Evolutionary conservation across 805 yeast species (phyloP).

Genomic region (Candida silvatica): DNA sequence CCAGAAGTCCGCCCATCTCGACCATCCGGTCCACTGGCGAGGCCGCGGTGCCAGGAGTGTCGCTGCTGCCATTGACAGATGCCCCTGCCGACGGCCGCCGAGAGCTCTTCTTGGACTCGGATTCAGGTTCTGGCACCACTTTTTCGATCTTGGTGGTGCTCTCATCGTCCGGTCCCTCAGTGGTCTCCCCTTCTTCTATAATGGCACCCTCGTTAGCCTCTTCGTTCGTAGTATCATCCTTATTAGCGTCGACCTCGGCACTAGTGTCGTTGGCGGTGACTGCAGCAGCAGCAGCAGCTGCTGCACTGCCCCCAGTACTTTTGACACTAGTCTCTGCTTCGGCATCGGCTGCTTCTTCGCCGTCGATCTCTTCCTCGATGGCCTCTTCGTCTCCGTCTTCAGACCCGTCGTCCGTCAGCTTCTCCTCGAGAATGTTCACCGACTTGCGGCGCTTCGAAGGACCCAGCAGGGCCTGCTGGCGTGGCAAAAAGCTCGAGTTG

Average conservation of each 20-base stretch:
- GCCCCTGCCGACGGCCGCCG: constrained; percentile 7
- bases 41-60: constrained; percentile 17
- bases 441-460: constrained; percentile 57
- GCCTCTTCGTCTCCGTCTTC: constrained; percentile 9
- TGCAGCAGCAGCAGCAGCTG: too few species aligned
- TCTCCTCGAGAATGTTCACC: constrained; percentile 47
- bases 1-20: constrained; percentile 35
- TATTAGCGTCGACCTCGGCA: too few species aligned
- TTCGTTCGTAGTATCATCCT: constrained; percentile 6
- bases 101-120: not conserved
- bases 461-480: constrained; percentile 50
- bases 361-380: constrained; percentile 21
- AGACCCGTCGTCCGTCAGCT: constrained; percentile 17
- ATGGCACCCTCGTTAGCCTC: constrained; percentile 12
- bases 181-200: constrained; percentile 4
- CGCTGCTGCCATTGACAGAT: constrained; percentile 9
- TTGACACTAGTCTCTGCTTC: too few species aligned
- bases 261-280: too few species aligned
- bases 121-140: not conserved
- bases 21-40: constrained; percentile 42
- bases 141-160: constrained; percentile 2
- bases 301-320: too few species aligned
- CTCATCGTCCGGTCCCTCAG: constrained; percentile 2
- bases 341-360: constrained; percentile 6
- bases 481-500: constrained; percentile 85